Conservation (phyloP, 208 protist species). For the Crithidia bombi region DNA sequence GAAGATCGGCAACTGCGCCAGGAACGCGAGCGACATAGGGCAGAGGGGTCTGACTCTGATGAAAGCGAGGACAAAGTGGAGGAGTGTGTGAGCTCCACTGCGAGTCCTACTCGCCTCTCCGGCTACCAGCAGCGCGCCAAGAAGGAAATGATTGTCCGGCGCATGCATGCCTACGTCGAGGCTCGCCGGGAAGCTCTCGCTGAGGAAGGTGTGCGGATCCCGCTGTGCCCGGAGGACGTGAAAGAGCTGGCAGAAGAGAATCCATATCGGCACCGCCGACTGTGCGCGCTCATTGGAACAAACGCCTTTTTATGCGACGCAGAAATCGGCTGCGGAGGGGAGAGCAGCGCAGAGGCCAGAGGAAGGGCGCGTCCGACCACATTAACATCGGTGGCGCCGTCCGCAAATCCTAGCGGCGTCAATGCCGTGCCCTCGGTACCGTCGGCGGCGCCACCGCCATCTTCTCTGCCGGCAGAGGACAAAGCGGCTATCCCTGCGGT, state of each 20-base stretch:
- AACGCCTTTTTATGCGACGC: constrained; percentile 54
- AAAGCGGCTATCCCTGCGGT: background rate
- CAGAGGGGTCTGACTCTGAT: constrained; percentile 1
- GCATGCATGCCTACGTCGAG: constrained; percentile 34
- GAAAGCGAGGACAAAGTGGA: background rate
- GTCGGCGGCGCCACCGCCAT: background rate
- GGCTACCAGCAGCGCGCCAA: constrained; percentile 2
- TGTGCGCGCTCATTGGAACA: constrained; percentile 61
- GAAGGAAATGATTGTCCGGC: constrained; percentile 19
- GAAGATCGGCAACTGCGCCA: constrained; percentile 38
- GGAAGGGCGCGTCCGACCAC: background rate
- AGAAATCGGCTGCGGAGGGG: constrained; percentile 42
- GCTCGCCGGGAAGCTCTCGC: constrained; percentile 11
- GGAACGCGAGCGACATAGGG: constrained; percentile 17
- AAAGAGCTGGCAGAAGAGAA: constrained; percentile 31
- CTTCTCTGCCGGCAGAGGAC: background rate
- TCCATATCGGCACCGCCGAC: constrained; percentile 42
- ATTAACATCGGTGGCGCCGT: background rate
- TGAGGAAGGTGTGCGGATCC: constrained; percentile 26
- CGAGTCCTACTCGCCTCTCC: constrained; percentile 1
- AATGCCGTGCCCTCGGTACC: constrained; percentile 5
- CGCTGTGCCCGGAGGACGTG: constrained; percentile 27
- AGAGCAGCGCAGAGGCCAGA: background rate
- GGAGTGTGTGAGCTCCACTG: background rate
- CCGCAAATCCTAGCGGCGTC: background rate